Percentiles rank a stretch among this genome's conserved stretches.
phyloP scores from a whole-genome alignment of 83 land plant species.

The Thuja plicata region DNA sequence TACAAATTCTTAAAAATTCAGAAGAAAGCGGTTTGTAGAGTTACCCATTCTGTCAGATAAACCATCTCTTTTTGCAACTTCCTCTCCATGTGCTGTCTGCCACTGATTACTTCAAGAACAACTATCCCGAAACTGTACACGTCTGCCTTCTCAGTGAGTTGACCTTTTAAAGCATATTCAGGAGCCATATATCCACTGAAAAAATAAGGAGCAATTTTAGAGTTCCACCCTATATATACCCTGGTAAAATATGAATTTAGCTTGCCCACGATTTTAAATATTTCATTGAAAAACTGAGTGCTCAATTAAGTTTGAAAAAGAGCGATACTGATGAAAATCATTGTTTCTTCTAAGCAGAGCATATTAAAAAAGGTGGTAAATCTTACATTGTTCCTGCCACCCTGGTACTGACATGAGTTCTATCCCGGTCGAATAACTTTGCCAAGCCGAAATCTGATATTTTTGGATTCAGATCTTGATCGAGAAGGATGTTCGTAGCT shows the following conservation, averaged over 20 bases:
- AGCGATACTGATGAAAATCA: neutral
- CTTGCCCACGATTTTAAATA: neutral
- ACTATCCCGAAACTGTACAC: slow-evolving; percentile 45
- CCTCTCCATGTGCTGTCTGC: slow-evolving; percentile 18
- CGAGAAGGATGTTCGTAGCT: slow-evolving; percentile 50
- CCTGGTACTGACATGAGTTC: slow-evolving; percentile 47
- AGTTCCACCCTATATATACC: neutral
- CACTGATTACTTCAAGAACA: slow-evolving; percentile 28
- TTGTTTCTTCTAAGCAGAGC: neutral
- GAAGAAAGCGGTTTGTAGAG: neutral
- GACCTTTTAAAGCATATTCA: slow-evolving; percentile 41
- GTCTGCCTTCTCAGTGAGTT: slow-evolving; percentile 41
- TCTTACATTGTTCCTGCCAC: slow-evolving; percentile 65
- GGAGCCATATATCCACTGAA: slow-evolving; percentile 46
- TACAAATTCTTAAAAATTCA: neutral
- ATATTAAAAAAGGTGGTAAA: neutral
- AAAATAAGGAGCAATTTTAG: neutral
- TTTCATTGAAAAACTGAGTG: neutral
- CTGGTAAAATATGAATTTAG: neutral
- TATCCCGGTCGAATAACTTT: slow-evolving; percentile 44
- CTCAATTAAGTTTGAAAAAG: neutral
- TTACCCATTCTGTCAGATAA: slow-evolving; percentile 37
- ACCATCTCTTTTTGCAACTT: slow-evolving; percentile 9
- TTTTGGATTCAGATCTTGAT: slow-evolving; percentile 46
- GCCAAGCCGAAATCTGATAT: slow-evolving; percentile 67